Conservation (phyloP, 805 yeast genomes). For the Kregervanrija fluxuum region DNA sequence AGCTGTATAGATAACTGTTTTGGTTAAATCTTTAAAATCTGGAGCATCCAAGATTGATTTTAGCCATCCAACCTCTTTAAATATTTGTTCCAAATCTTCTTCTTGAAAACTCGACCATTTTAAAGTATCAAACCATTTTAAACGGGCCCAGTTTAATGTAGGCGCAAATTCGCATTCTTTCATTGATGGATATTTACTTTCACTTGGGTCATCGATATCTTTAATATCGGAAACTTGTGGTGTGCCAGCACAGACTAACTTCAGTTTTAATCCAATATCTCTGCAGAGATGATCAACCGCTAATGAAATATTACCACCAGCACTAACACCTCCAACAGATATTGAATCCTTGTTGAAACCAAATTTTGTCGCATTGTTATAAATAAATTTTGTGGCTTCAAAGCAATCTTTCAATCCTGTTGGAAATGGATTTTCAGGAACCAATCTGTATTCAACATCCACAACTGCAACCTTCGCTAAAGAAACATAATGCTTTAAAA, state of each 20-base stretch:
- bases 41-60: conserved; percentile 24
- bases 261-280: too few relatives aligned
- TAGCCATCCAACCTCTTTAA: conserved; percentile 26
- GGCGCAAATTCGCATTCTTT: conserved; percentile 23
- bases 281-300: too few relatives aligned
- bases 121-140: conserved; percentile 25
- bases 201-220: too few relatives aligned
- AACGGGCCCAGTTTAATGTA: conserved; percentile 26
- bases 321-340: too few relatives aligned
- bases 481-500: conserved; percentile 22
- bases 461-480: conserved; percentile 22
- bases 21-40: conserved; percentile 20
- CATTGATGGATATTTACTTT: too few relatives aligned
- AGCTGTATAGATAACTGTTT: conserved; percentile 25
- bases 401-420: conserved; percentile 24
- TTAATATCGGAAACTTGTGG: too few relatives aligned
- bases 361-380: conserved; percentile 14
- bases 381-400: conserved; percentile 22
- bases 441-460: conserved; percentile 27
- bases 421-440: conserved; percentile 26
- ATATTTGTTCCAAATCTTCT: conserved; percentile 11
- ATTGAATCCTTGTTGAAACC: too few relatives aligned
- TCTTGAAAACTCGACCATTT: conserved; percentile 20
- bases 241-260: too few relatives aligned
- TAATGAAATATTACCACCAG: too few relatives aligned